Base-by-base conservation (phyloP, 2,329 filamentous ascomycete species). In the Arthrobotrys musiformis region DNA sequence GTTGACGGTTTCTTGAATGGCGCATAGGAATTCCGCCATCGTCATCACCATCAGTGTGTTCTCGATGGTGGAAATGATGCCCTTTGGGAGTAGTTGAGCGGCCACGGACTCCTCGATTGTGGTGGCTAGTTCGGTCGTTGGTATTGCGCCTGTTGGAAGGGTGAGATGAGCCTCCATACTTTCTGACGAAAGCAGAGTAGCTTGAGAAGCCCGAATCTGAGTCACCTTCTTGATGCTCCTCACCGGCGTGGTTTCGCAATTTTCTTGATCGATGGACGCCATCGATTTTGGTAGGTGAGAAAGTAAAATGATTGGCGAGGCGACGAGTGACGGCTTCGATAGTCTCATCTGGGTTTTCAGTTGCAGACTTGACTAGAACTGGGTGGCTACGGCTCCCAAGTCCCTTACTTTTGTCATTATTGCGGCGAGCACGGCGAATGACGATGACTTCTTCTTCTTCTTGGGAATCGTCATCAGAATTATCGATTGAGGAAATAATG, bases 401-500 rank as follows among this genome's bases (percentile, higher is more conserved):
- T 9, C n/a, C 19, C 2, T 33, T 30, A 19, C 2, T 8, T n/a
- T 44, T 56, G 7, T 35, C 28, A 17, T 26, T 40, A n/a, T 52
- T 9, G 30, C 54, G 56, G n/a, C 48, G 67, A 9, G 42, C 19
- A 13, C 44, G 63, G 6, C 33, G 28, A 22, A 69, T 26, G 19
- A 44, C 19, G n/a, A 44, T 37, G 30, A 58, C 30, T n/a, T 68
- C 54, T 30, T 70, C 60, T 40, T 70, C 64, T 13, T 42, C 46
- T n/a, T n/a, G n/a, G n/a, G n/a, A n/a, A 13, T 67, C 40, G 13
- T 63, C 56, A 2, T 19, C n/a, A 26, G 64, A 37, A n/a, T 26
- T 54, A 4, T 37, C 22, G 13, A 30, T 19, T 17, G 28, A 62
- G 4, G 33, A 48, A 1, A 24, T 33, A 7, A 7, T 22, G 2